Conservation (phyloP, 2,329 filamentous ascomycete species). For the Polychaeton citri region DNA sequence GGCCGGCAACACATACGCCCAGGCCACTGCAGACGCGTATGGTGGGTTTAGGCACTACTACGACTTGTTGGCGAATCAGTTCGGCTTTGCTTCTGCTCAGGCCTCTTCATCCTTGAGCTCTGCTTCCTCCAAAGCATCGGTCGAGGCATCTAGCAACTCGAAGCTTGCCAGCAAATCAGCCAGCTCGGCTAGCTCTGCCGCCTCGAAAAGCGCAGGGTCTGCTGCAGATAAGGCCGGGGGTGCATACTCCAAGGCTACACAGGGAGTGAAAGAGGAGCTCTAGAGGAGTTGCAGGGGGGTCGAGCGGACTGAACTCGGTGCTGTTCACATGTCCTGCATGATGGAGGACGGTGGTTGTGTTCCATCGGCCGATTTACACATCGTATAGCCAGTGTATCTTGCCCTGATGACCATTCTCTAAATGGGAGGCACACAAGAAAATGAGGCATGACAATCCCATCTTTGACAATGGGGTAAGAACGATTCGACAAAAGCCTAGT, state of each 20-base stretch:
- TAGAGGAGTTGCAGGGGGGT: too few relatives aligned
- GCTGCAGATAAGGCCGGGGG: slow-evolving; percentile 20
- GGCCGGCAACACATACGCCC: slow-evolving; percentile 62
- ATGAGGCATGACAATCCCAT: too few relatives aligned
- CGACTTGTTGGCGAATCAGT: slow-evolving; percentile 31
- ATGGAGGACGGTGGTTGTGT: too few relatives aligned
- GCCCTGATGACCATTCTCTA: too few relatives aligned
- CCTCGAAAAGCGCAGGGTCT: slow-evolving; percentile 10
- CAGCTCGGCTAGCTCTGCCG: slow-evolving; percentile 10
- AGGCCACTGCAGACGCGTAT: slow-evolving; percentile 54
- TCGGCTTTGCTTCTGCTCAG: slow-evolving; percentile 30
- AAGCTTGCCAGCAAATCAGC: slow-evolving; percentile 22
- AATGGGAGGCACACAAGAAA: too few relatives aligned
- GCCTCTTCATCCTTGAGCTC: slow-evolving; percentile 23
- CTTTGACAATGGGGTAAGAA: too few relatives aligned
- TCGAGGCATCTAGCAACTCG: slow-evolving; percentile 9
- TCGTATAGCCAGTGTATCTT: too few relatives aligned
- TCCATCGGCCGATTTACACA: too few relatives aligned
- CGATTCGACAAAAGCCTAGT: too few relatives aligned
- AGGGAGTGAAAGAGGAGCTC: slow-evolving; percentile 1
- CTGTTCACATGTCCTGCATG: too few relatives aligned
- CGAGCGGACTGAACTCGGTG: too few relatives aligned
- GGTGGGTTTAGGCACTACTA: slow-evolving; percentile 20
- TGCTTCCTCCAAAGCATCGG: slow-evolving; percentile 14
- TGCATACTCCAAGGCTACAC: slow-evolving; percentile 19